Evolutionary conservation across 2,329 filamentous ascomycete genomes (phyloP).

Genomic region (Nigrospora sphaerica): DNA sequence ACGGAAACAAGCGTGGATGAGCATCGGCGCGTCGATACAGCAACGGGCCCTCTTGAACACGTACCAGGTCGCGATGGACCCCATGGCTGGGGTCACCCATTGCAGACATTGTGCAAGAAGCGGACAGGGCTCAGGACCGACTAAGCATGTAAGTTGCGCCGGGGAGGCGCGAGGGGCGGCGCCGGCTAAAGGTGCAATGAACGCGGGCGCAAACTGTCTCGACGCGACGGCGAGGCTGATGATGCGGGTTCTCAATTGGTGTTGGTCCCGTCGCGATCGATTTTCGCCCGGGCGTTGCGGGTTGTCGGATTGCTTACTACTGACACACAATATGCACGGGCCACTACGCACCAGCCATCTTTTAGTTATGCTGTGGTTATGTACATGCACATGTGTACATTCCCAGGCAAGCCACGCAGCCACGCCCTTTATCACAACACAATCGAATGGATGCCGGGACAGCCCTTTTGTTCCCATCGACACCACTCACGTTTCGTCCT

Average conservation of each 20-base stretch:
- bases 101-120: conserved; percentile 14
- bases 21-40: conserved; percentile 3
- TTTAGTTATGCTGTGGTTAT: not conserved
- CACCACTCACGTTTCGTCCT: too few relatives aligned
- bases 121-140: conserved; percentile 1
- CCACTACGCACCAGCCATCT: too few relatives aligned
- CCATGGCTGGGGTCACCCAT: conserved; percentile 39
- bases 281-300: not conserved
- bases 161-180: not conserved
- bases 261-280: not conserved
- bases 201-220: not conserved
- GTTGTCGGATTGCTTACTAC: not conserved
- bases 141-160: not conserved
- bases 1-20: conserved; percentile 8
- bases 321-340: too few relatives aligned
- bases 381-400: not conserved
- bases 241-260: not conserved
- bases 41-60: conserved; percentile 2
- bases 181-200: too few relatives aligned
- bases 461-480: too few relatives aligned
- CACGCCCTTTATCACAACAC: too few relatives aligned
- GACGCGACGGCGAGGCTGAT: conserved; percentile 1
- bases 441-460: too few relatives aligned
- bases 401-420: not conserved
- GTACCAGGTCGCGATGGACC: conserved; percentile 34